These are phyloP conservation scores for Ceratocystis albifundus DNA, from an alignment of 2,329 filamentous ascomycete species.

Conservation along the genomic window DNA sequence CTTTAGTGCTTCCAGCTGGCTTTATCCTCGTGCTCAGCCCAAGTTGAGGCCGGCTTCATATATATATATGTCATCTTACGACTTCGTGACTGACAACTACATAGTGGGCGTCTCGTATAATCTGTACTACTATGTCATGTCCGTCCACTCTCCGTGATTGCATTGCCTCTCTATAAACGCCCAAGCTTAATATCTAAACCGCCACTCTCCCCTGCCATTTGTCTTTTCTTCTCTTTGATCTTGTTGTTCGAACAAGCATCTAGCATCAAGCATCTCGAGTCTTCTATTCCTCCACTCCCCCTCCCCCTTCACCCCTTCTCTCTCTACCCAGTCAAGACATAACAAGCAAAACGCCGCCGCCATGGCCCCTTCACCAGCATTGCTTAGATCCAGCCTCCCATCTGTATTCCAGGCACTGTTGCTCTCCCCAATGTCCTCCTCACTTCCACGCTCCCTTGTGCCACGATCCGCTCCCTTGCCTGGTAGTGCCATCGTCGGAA, in stretches of 20 bases:
- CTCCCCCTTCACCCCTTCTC: no score
- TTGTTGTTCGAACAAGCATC: constrained; percentile 6
- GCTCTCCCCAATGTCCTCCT: neutral
- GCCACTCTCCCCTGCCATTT: no score
- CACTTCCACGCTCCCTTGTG: neutral
- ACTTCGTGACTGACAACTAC: neutral
- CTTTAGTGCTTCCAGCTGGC: neutral
- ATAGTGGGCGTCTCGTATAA: constrained; percentile 3
- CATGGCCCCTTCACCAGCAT: neutral
- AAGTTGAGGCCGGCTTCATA: neutral
- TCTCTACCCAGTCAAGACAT: no score
- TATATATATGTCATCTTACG: neutral
- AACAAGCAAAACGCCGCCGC: no score
- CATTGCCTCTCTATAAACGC: neutral
- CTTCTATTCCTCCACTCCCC: no score
- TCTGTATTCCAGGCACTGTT: neutral
- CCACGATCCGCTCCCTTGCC: constrained; percentile 6
- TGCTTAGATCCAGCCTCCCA: neutral
- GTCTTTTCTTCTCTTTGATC: neutral
- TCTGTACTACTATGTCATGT: neutral
- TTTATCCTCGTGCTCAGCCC: constrained; percentile 25
- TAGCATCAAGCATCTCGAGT: constrained; percentile 13
- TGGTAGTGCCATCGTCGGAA: constrained; percentile 17
- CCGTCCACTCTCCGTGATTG: neutral
- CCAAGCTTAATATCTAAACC: neutral